These are phyloP conservation scores for Colletotrichum sp. DNA, from an alignment of 2,329 filamentous ascomycete genomes.

Conservation along the genomic window DNA sequence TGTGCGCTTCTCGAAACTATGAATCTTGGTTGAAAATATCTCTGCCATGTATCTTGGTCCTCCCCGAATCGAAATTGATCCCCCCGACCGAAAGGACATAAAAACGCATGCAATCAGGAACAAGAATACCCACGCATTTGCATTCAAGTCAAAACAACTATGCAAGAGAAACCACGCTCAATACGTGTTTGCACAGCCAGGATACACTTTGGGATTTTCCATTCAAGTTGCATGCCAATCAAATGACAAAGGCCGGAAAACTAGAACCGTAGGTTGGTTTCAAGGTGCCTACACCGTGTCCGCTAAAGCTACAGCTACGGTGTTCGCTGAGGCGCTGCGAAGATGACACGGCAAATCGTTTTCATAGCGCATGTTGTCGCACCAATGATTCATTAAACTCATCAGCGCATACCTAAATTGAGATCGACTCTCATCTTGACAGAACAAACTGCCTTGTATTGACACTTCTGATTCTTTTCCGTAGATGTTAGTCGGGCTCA, in stretches of 20 bases:
- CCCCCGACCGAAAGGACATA: too few species aligned
- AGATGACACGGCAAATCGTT: not conserved
- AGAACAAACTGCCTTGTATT: not conserved
- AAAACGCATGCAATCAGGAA: too few species aligned
- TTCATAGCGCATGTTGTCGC: not conserved
- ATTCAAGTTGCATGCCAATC: too few species aligned
- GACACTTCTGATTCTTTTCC: not conserved
- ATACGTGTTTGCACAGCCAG: not conserved
- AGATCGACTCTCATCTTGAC: not conserved
- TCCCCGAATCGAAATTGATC: not conserved
- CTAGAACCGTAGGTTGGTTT: not conserved
- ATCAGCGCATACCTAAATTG: not conserved
- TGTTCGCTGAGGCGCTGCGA: not conserved
- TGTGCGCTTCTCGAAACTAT: not conserved
- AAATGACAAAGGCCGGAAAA: not conserved
- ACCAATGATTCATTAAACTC: not conserved
- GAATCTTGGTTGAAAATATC: not conserved
- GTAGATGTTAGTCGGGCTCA: too few species aligned
- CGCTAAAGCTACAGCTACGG: not conserved
- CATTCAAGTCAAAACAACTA: not conserved
- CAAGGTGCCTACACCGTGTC: not conserved
- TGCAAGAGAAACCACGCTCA: fast-evolving
- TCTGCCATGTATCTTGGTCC: not conserved
- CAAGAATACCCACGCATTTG: too few species aligned
- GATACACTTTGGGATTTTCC: not conserved